Percentiles rank a stretch among this genome's conserved stretches.
phyloP scores from a whole-genome alignment of 2,329 filamentous ascomycete species.

The Diplodia seriata region DNA sequence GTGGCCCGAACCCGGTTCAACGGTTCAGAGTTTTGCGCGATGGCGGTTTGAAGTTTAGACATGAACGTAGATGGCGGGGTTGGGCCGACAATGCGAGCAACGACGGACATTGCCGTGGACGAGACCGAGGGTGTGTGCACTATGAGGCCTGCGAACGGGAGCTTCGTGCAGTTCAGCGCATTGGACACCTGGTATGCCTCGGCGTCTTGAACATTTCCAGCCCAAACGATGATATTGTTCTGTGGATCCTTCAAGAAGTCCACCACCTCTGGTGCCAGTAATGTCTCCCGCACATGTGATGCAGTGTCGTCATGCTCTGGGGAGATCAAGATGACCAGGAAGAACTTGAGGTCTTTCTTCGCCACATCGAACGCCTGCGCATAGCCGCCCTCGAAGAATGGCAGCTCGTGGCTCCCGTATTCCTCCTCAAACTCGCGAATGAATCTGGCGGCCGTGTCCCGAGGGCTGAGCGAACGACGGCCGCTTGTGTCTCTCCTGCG shows the following conservation, averaged over 20 bases:
- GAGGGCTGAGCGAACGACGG: constrained; percentile 78
- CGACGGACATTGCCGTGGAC: constrained; percentile 86
- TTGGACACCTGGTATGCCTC: constrained; percentile 94
- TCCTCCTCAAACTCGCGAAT: constrained; percentile 95
- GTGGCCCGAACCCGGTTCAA: constrained; percentile 77
- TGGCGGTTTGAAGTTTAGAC: constrained; percentile 74
- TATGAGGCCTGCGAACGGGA: constrained; percentile 85
- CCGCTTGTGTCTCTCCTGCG: constrained; percentile 66
- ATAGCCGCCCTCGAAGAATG: constrained; percentile 87
- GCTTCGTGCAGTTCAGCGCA: constrained; percentile 88
- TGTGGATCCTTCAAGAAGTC: constrained; percentile 74
- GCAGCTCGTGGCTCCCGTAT: constrained; percentile 74
- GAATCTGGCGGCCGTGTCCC: constrained; percentile 87
- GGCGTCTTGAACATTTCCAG: constrained; percentile 87
- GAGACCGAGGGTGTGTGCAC: constrained; percentile 87
- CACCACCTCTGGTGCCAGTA: constrained; percentile 77
- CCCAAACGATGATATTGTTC: constrained; percentile 89
- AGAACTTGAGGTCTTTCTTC: constrained; percentile 88
- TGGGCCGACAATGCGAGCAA: constrained; percentile 78
- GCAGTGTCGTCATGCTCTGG: constrained; percentile 94
- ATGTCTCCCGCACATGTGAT: constrained; percentile 79
- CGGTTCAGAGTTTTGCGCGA: constrained; percentile 77
- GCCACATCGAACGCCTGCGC: constrained; percentile 89
- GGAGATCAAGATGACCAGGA: constrained; percentile 86
- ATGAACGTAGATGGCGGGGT: constrained; percentile 75